Evolutionary conservation across 2,329 filamentous ascomycete species (phyloP).

Genomic region (Monilinia fructigena): DNA sequence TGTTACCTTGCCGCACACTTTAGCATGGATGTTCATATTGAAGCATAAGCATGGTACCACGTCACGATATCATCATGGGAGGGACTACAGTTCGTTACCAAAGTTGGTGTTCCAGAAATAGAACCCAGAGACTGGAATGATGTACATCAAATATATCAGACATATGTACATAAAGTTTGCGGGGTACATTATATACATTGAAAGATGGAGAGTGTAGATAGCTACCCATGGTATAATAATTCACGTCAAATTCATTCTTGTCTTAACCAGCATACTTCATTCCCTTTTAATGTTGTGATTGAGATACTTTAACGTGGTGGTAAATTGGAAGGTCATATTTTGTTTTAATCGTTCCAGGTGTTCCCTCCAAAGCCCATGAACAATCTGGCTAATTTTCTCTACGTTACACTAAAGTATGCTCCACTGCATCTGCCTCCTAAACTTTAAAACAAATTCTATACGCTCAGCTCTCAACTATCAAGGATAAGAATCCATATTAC

Average conservation of each 20-base stretch:
- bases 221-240: conserved; percentile 5
- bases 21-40: background rate
- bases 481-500: conserved; percentile 33
- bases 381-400: background rate
- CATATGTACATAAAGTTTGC: background rate
- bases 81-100: background rate
- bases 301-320: background rate
- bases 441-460: background rate
- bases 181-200: too few relatives aligned
- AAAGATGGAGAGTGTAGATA: background rate
- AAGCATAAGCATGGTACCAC: background rate
- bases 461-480: conserved; percentile 6
- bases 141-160: background rate
- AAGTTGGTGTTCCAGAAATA: background rate
- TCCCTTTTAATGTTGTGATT: background rate
- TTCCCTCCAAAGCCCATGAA: background rate
- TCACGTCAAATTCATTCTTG: background rate
- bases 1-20: background rate
- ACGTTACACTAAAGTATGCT: background rate
- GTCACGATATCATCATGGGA: background rate
- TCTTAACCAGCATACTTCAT: background rate
- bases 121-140: background rate
- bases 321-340: background rate
- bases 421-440: background rate
- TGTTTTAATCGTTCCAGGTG: background rate